Base-by-base conservation (phyloP, 78 protist species). In the Polysphondylium violaceum region DNA sequence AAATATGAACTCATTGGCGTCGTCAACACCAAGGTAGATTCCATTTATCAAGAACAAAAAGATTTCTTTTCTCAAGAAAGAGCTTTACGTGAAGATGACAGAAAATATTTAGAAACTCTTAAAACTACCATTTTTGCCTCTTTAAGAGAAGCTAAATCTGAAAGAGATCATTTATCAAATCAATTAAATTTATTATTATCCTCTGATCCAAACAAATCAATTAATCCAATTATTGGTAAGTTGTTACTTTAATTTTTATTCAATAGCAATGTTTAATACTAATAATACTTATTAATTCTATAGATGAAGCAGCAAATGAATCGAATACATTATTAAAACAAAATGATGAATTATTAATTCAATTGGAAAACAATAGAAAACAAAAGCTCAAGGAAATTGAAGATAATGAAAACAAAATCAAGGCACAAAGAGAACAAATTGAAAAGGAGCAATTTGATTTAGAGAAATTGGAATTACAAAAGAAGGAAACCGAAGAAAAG, bases 71-170 rank as follows among this genome's bases (percentile, higher is more conserved):
- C 25, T 27, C 90, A 83, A 31, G 90, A 83, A 25, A 23, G 75
- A 40, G 14, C 69, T 0, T 43, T 83, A 23, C 60, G 90, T 25
- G 90, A 83, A 31, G 90, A 83, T 5, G 90, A 83, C 58, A 38
- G 90, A 41, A 83, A 83, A 53, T 83, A 83, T 59, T 29, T 83
- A 35, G 90, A 83, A 33, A 63, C 90, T 21, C 44, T 83, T 31
- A 83, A 83, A n/a, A 2, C 25, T 0, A 58, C 90, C 1, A 69
- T 83, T 6, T 83, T 83, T 21, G 11, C 36, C 3, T 71, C 76
- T 31, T 53, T 83, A 47, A 83, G 69, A 38, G 90, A 83, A 7
- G 77, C 90, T 2, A 67, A 59, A 33, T 0, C 58, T 27, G 90
- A 83, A 23, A 53, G 90, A 23, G 90, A 83, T 40, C 90, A 83